Percentiles rank a stretch among this genome's conserved stretches.
Conservation (phyloP, 768 basidiomycete genomes). For the Leccinum incarnatum region DNA sequence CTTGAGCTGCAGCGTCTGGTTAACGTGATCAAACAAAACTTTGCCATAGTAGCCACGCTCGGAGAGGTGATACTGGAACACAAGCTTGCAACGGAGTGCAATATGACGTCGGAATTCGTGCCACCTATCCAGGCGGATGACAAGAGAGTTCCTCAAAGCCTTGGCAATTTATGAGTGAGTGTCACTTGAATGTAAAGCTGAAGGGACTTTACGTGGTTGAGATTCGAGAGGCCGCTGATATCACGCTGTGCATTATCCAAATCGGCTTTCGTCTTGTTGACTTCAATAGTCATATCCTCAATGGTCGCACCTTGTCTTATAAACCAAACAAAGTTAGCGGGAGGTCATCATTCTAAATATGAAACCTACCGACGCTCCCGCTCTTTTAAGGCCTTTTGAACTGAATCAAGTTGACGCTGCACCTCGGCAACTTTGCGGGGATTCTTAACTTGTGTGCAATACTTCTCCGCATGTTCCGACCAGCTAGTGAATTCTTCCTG, state of each 20-base stretch:
- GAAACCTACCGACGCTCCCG: constrained; percentile 56
- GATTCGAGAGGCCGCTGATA: constrained; percentile 55
- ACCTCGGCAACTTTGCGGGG: constrained; percentile 58
- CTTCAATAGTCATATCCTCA: constrained; percentile 71
- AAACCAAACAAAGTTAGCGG: constrained; percentile 2
- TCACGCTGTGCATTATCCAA: constrained; percentile 61
- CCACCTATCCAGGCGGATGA: constrained; percentile 71
- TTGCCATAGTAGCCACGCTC: constrained; percentile 89
- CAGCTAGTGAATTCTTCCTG: constrained; percentile 67
- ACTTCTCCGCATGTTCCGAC: constrained; percentile 60
- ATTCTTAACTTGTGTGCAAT: constrained; percentile 55
- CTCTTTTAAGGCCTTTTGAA: constrained; percentile 61
- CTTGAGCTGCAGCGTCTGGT: constrained; percentile 62
- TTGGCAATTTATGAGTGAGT: constrained; percentile 30
- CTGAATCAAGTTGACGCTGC: constrained; percentile 58
- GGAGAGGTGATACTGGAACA: constrained; percentile 79
- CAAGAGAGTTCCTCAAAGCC: constrained; percentile 67
- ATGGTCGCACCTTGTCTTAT: constrained; percentile 71
- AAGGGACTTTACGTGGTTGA: constrained; percentile 59
- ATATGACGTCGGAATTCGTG: constrained; percentile 86
- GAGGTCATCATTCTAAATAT: neutral
- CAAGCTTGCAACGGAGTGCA: constrained; percentile 79
- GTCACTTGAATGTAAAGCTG: neutral
- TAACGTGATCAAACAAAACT: constrained; percentile 78
- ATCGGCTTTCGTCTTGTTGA: constrained; percentile 60